Evolutionary conservation across 169 alveolate species (phyloP), one percentile per base, ranked within the genome.

Genomic region (Plasmodium vinckei): DNA sequence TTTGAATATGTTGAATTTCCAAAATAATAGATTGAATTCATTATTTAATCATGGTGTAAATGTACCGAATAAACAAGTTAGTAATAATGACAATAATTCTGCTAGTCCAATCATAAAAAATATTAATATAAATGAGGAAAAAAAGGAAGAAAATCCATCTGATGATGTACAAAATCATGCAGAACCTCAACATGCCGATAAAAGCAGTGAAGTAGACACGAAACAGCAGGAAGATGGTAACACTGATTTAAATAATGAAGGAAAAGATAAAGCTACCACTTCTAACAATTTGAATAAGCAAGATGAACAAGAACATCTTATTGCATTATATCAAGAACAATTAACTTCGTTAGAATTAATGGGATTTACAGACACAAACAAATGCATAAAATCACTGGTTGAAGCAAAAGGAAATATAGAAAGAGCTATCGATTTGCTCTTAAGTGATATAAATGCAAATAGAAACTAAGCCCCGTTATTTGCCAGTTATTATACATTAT

Each of bases 331-430:
- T 59, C 53, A 53, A 10, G 88, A 92, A 49, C 95, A 95, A 86
- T 72, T 94, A 42, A 94, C 89, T 75, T 90, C 92, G 44, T 94
- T 95, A 73, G 89, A 87, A 19, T 94, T 67, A 44, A 95, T 95
- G 97, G 97, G 97, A 3, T 68, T 95, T 51, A 92, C 94, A 19
- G 96, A 95, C 72, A 90, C 92, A 0, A 94, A 94, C 3, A 92
- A 92, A 49, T 94, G 97, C 64, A 64, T 95, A 47, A 93, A 87
- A 53, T 97, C 97, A 3, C 86, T 95, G 9, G 90, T 93, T 75
- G 94, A 92, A 17, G 79, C 97, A 21, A 95, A 95, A 61, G 97
- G 97, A 51, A 95, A 95, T 79, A 59, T 95, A 13, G 93, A 92
- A 51, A 73, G 92, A 69, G 97, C 97, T 27, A 73, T 95, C 17